Evolutionary conservation across 1,284 basidiomycete genomes (phyloP).

Genomic region (Taiwanofungus camphoratus): DNA sequence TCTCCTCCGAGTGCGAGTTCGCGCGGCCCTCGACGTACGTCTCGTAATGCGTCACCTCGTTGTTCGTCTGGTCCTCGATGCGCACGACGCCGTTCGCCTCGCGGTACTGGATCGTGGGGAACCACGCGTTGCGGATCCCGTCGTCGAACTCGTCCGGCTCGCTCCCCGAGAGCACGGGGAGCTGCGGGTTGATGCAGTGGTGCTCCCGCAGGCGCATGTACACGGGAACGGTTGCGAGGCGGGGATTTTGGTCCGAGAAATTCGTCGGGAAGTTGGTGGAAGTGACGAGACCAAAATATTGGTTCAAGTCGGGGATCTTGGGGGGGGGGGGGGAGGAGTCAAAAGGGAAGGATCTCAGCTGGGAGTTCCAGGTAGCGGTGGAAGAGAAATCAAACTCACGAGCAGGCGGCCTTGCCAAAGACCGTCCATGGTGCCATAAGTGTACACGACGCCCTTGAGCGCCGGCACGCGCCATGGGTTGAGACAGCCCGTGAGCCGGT

Average conservation of each 20-base stretch:
- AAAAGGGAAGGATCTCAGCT: too few relatives aligned
- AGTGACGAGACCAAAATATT: slow-evolving; percentile 31
- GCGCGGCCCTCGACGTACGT: slow-evolving; percentile 30
- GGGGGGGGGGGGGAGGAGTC: background rate
- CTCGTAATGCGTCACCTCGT: slow-evolving; percentile 27
- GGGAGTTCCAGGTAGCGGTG: slow-evolving; percentile 6
- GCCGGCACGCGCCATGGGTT: slow-evolving; percentile 35
- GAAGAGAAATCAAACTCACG: slow-evolving; percentile 30
- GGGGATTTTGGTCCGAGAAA: slow-evolving; percentile 35
- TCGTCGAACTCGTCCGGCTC: slow-evolving; percentile 32
- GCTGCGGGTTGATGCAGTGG: slow-evolving; percentile 40
- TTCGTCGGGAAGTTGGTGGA: slow-evolving; percentile 22
- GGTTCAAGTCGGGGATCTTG: slow-evolving; percentile 23
- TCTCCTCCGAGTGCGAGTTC: slow-evolving; percentile 37
- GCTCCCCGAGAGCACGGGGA: slow-evolving; percentile 26
- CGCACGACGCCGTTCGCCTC: slow-evolving; percentile 22
- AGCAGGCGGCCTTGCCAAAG: slow-evolving; percentile 57
- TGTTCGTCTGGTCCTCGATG: slow-evolving; percentile 10
- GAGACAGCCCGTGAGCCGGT: slow-evolving; percentile 45
- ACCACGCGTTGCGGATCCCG: slow-evolving; percentile 51
- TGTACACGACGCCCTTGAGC: slow-evolving; percentile 41
- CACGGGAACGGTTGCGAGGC: slow-evolving; percentile 39
- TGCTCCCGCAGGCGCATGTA: slow-evolving; percentile 54
- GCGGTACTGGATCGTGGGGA: slow-evolving; percentile 30
- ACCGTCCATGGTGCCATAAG: slow-evolving; percentile 44